Evolutionary conservation across 1,284 basidiomycete species (phyloP).

Genomic region (Ustilago xerochloae): DNA sequence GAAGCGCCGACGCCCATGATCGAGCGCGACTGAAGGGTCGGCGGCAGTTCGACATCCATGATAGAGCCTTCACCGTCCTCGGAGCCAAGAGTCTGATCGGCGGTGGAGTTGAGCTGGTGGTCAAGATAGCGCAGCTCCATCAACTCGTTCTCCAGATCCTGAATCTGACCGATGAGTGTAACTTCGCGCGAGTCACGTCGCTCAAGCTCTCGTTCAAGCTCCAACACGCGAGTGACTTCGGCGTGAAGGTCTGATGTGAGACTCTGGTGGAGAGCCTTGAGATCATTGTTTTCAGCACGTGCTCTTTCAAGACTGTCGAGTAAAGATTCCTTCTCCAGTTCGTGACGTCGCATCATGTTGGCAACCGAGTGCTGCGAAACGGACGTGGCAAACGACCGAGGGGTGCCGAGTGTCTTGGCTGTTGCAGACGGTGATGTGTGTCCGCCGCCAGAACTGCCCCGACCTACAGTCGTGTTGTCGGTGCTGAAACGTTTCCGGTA

Average conservation of each 20-base stretch:
- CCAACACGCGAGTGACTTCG: slow-evolving; percentile 57
- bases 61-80: slow-evolving; percentile 45
- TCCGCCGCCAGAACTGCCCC: slow-evolving; percentile 48
- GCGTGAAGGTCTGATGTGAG: slow-evolving; percentile 55
- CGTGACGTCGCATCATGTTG: slow-evolving; percentile 53
- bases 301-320: slow-evolving; percentile 54
- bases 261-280: slow-evolving; percentile 41
- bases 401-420: slow-evolving; percentile 57
- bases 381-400: slow-evolving; percentile 45
- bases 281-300: slow-evolving; percentile 38
- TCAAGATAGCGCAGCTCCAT: slow-evolving; percentile 41
- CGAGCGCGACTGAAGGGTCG: slow-evolving; percentile 9
- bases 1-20: slow-evolving; percentile 2
- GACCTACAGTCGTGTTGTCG: slow-evolving; percentile 45
- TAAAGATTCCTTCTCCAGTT: slow-evolving; percentile 57
- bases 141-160: slow-evolving; percentile 41
- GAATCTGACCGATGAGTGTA: slow-evolving; percentile 38
- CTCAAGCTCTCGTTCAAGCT: slow-evolving; percentile 56
- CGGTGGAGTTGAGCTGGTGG: slow-evolving; percentile 33
- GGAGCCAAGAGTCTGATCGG: slow-evolving; percentile 34
- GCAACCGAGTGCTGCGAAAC: slow-evolving; percentile 44
- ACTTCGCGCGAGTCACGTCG: slow-evolving; percentile 45
- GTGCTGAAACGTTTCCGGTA: slow-evolving; percentile 44
- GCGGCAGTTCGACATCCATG: slow-evolving; percentile 36
- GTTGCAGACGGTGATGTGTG: slow-evolving; percentile 58